Base-by-base conservation (phyloP, 768 basidiomycete genomes). In the Macrolepiota albuminosa region DNA sequence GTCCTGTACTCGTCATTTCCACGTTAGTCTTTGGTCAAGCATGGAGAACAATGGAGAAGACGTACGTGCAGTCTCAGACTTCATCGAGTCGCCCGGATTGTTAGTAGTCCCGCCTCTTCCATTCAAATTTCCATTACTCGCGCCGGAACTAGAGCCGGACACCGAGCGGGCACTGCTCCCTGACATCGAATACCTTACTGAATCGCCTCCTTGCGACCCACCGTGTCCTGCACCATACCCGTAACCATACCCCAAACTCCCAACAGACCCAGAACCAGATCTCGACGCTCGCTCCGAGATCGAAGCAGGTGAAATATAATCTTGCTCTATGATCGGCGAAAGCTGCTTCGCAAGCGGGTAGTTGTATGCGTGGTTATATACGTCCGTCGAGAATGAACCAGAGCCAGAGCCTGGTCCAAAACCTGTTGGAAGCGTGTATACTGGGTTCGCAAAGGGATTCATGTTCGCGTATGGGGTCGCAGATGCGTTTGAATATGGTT, bases 311-410 rank as follows among this genome's bases (percentile, higher is more conserved):
- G 85, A 84, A 57, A 84, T 67, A 65, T 86, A 86, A 56, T 87
- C 84, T 63, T 81, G 81, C 70, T 88, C 88, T 9, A 77, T 78
- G 43, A 89, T 88, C 0, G 88, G 86, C 1, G 87, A 87, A 40
- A 88, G 78, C 48, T 80, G 86, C 67, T 77, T 78, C 29, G 72
- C 75, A 78, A 58, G 60, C 2, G 77, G 76, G 53, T 77, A 76
- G 58, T 69, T 69, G 51, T 76, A 75, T 4, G 74, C 74, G 49
- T 70, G 62, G 6, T 67, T 71, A 64, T 73, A 77, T 1, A 75
- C 70, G 55, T 77, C 75, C 6, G 72, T 71, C 51, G 54, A 56
- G 33, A 56, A 45, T n/a, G 53, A 29, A 8, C 45, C 18, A 5
- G 40, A 5, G 16, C 37, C 43, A 21, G 18, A 18, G 43, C 16